Base-by-base conservation (phyloP, 148 eudicot genomes). In the Vaccinium myrtillus region DNA sequence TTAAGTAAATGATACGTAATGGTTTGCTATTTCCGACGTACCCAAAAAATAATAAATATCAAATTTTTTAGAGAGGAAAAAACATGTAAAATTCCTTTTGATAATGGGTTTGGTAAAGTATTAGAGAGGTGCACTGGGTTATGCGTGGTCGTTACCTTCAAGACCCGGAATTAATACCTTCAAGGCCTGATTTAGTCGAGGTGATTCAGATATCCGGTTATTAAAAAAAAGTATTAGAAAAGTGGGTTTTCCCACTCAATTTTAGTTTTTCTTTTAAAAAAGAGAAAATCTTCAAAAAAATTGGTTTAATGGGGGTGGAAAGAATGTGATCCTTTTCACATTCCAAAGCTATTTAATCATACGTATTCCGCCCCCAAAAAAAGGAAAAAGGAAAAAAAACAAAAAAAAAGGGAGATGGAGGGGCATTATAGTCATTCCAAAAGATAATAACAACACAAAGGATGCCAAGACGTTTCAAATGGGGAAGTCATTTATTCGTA, bases 401-500 rank as follows among this genome's bases (percentile, higher is more conserved):
- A 14, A 1, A 2, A 32, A 13, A 13, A 27, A 1, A 43, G 6
- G 9, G 16, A 2, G 14, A 8, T 12, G 3, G 19, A 78, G 39
- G 79, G 80, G 61, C 7, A 78, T 50, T 25, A 25, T 23, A 51
- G 61, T 78, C 61, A 27, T 78, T 78, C 25, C 61, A 78, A 2
- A 8, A 67, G n/a, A 67, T 18, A 2, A 2, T 8, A 27, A 27
- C 4, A 1, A 13, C 36, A 67, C 39, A 67, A 67, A 9, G 36
- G 9, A 63, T 58, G 19, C 19, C 63, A 58, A 58, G 63, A 58
- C 19, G 76, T 71, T 71, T 30, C 21, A 15, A 71, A 71, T 30
- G 76, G 76, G 21, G 7, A 74, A 43, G 49, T 71, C 78, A 48
- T 75, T 75, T 75, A 75, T 75, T 75, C 49, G 27, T 43, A 75